These are phyloP conservation scores for Didymella pinodella DNA, from an alignment of 2,329 filamentous ascomycete species.

Conservation along the genomic window DNA sequence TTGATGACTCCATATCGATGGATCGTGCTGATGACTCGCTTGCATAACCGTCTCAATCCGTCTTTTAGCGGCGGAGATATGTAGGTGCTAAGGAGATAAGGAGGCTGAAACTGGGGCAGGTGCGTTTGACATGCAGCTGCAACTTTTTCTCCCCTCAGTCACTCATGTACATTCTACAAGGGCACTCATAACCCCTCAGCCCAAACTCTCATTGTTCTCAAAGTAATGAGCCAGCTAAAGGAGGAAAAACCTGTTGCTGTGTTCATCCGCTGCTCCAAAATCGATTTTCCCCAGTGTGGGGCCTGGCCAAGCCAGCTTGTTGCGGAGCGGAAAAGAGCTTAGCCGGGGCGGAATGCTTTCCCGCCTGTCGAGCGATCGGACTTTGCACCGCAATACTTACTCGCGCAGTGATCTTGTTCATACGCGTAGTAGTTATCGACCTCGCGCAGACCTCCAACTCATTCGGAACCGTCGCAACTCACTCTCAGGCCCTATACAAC, in stretches of 20 bases:
- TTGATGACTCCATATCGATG: slow-evolving; percentile 14
- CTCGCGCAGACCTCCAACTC: not conserved
- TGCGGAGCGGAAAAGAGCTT: slow-evolving; percentile 14
- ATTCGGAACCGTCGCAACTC: not conserved
- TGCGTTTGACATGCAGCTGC: not conserved
- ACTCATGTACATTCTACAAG: not conserved
- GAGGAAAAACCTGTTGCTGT: slow-evolving; percentile 1
- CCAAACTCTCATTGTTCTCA: not conserved
- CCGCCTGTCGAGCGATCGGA: slow-evolving; percentile 1
- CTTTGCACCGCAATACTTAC: slow-evolving; percentile 7
- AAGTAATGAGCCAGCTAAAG: slow-evolving; percentile 4
- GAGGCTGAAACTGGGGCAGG: slow-evolving; percentile 3
- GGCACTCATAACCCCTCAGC: not conserved
- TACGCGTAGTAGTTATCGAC: not conserved
- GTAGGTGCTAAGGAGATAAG: slow-evolving; percentile 11
- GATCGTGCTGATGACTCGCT: slow-evolving; percentile 16
- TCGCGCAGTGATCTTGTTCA: slow-evolving; percentile 1
- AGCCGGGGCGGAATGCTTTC: slow-evolving; percentile 10
- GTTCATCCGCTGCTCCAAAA: slow-evolving; percentile 7
- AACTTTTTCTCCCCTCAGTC: not conserved
- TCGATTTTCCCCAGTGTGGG: slow-evolving; percentile 12
- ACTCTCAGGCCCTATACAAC: not conserved
- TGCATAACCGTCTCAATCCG: slow-evolving; percentile 20
- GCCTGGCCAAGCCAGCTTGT: not conserved
- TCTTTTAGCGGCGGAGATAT: slow-evolving; percentile 21